Evolutionary conservation across 2,329 filamentous ascomycete species (phyloP), one percentile per base, ranked within the genome.

Genomic region (Aureobasidium musti): DNA sequence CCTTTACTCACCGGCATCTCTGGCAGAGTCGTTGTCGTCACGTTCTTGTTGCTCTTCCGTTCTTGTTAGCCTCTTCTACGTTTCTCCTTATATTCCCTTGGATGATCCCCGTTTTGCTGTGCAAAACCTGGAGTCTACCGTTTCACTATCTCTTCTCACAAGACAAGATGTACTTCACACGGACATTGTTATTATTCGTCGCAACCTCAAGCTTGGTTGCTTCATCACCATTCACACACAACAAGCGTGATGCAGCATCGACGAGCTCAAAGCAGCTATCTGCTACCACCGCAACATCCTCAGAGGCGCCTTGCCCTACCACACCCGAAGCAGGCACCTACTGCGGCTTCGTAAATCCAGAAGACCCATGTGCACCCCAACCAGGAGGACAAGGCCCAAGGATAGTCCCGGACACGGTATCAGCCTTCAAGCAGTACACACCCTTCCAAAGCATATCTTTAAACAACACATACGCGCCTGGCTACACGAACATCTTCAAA

Each of bases 321-420:
- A 69, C 70, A 14, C 72, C 71, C 21, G 75, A 77, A 65, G 69
- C 69, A 11, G 74, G 75, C 23, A 77, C 74, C 7, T 76, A 72
- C 72, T 76, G 76, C 56, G 76, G 76, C 33, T 77, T 77, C 70
- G 74, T 77, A 70, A 77, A 77, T 67, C 76, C 76, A 19, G 68
- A 69, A 39, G 61, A 65, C n/a, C 68, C 68, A 26, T 69, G 73
- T 63, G 70, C 70, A 5, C 67, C 71, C 41, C 72, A 75, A 57
- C 72, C 72, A 6, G 68, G 73, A 53, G 70, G 60, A 17, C 68
- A 71, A 43, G 72, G 69, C 8, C 73, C 73, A 56, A 69, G 68
- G 28, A 37, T 68, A 26, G 37, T 39, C 7, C 70, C 69, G 14
- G 72, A 73, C 63, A 73, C 72, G 43, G 69, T 68, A 0, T 68